phyloP scores from a whole-genome alignment of 257 asterid genomes.

The Nicotiana obtusifolia region DNA sequence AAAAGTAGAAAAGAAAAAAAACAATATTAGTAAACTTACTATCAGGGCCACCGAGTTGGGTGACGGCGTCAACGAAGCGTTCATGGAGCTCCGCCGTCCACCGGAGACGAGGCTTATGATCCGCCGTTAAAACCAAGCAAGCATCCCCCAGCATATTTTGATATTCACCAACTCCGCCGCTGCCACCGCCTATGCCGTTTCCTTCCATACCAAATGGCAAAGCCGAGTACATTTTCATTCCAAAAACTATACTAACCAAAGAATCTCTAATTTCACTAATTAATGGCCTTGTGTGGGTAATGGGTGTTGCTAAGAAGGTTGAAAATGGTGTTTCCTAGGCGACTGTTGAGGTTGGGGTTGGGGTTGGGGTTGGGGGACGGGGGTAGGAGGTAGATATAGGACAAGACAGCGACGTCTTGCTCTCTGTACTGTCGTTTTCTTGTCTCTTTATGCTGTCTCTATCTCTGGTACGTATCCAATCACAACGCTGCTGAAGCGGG shows the following conservation, averaged over 20 bases:
- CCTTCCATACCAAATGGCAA: constrained; percentile 20
- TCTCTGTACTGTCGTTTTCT: constrained; percentile 32
- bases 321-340: not conserved
- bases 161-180: constrained; percentile 29
- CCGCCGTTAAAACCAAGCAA: constrained; percentile 42
- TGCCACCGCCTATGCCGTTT: not conserved
- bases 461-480: not conserved
- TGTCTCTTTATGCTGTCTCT: constrained; percentile 13
- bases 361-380: not conserved
- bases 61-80: constrained; percentile 46
- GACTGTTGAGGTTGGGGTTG: not conserved
- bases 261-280: constrained; percentile 4
- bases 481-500: too few relatives aligned
- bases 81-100: constrained; percentile 65
- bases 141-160: constrained; percentile 39
- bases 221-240: constrained; percentile 38
- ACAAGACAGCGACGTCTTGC: constrained; percentile 64
- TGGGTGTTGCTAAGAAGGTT: not conserved
- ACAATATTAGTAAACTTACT: constrained; percentile 21
- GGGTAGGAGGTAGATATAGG: constrained; percentile 8
- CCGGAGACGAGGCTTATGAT: constrained; percentile 55
- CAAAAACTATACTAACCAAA: constrained; percentile 22
- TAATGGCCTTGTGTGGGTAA: not conserved
- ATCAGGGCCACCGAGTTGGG: constrained; percentile 62
- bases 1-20: not conserved